A percentile compares a stretch with the other conserved stretches of the same genome.
phyloP scores from a whole-genome alignment of 306 rosid genomes.

The Cicer cuneatum region DNA sequence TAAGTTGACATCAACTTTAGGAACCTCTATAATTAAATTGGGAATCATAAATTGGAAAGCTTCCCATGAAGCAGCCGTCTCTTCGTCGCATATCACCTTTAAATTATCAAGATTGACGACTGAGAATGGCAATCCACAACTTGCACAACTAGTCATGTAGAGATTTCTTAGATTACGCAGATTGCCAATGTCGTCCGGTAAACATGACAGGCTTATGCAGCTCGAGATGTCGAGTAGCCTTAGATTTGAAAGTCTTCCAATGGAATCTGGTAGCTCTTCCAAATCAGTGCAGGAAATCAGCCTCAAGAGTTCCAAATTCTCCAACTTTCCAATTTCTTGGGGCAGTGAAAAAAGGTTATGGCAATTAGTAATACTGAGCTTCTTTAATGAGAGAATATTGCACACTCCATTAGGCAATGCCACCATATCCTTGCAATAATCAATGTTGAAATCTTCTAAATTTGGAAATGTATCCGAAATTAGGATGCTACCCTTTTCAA shows the following conservation, averaged over 20 bases:
- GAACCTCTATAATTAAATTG: conserved; percentile 43
- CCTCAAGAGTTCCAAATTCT: conserved; percentile 56
- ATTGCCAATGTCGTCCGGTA: conserved; percentile 60
- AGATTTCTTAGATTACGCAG: conserved; percentile 49
- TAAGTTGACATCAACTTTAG: conserved; percentile 54
- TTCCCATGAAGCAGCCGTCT: conserved; percentile 57
- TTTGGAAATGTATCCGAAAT: conserved; percentile 55
- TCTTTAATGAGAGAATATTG: conserved; percentile 48
- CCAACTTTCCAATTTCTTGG: conserved; percentile 51
- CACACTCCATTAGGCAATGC: conserved; percentile 55
- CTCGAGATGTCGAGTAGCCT: conserved; percentile 59
- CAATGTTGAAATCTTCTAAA: conserved; percentile 58
- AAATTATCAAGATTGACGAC: conserved; percentile 49
- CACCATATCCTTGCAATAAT: conserved; percentile 57
- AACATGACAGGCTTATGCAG: conserved; percentile 57
- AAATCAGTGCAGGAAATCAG: conserved; percentile 67
- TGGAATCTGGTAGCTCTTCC: conserved; percentile 52
- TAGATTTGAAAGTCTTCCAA: conserved; percentile 44
- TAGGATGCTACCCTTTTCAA: conserved; percentile 36
- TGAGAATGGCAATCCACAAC: conserved; percentile 53
- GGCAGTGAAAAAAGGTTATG: conserved; percentile 59
- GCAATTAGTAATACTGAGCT: conserved; percentile 66
- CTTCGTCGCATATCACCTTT: conserved; percentile 66
- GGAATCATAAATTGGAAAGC: conserved; percentile 39
- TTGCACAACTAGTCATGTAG: conserved; percentile 56